Percentiles rank a stretch among this genome's conserved stretches.
phyloP scores from a whole-genome alignment of 2,329 filamentous ascomycete genomes.

The Stachybotrys chartarum region DNA sequence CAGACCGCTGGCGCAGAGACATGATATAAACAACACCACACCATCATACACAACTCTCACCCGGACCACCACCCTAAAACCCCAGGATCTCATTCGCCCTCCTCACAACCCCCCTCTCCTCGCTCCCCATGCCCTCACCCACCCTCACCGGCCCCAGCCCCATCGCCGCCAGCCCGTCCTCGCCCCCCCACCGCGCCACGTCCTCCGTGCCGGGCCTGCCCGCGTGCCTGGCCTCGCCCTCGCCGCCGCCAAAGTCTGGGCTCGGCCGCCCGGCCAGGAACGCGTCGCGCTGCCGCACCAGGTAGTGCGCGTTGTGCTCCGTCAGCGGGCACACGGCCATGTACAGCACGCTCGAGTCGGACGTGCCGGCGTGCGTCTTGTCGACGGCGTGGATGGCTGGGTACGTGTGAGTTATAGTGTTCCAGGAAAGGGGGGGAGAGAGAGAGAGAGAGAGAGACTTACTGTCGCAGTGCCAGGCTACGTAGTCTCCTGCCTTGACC shows the following conservation, averaged over 20 bases:
- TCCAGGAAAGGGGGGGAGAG: constrained; percentile 1
- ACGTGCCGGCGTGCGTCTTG: constrained; percentile 60
- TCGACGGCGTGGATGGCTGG: constrained; percentile 73
- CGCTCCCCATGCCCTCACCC: constrained; percentile 16
- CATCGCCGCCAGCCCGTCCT: constrained; percentile 32
- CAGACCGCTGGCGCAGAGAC: no score
- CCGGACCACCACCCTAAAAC: constrained; percentile 18
- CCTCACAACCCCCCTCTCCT: constrained; percentile 28
- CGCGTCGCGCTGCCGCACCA: constrained; percentile 61
- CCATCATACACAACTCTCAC: neutral
- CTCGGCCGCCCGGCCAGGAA: constrained; percentile 62
- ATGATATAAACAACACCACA: no score
- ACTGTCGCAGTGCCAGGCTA: constrained; percentile 80
- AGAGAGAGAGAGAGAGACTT: constrained; percentile 9
- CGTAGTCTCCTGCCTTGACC: constrained; percentile 68
- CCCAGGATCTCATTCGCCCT: constrained; percentile 38
- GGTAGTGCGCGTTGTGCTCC: constrained; percentile 63
- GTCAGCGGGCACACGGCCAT: constrained; percentile 83
- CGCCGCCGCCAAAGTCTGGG: constrained; percentile 66
- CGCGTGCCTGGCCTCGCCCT: constrained; percentile 54
- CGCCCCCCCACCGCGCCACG: constrained; percentile 14
- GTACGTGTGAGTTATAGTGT: neutral
- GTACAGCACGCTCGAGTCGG: constrained; percentile 80
- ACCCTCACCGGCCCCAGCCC: constrained; percentile 33
- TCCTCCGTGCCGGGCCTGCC: constrained; percentile 34